Evolutionary conservation across 805 yeast species (phyloP), one percentile per base, ranked within the genome.

Genomic region (Ogataea pignaliae): DNA sequence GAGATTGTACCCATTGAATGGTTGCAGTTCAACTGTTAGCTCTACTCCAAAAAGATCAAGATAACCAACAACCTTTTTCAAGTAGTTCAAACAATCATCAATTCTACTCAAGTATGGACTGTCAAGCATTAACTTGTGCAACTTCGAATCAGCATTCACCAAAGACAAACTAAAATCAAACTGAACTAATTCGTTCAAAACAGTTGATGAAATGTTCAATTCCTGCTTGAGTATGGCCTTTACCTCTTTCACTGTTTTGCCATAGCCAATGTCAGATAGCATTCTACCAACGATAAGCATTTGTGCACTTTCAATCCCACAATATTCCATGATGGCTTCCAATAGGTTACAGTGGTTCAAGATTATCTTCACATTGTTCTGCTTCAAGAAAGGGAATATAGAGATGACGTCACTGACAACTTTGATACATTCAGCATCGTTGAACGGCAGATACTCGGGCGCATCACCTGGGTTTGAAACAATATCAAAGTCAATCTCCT

Each of bases 361-460:
- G 4, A 84, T 72, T 43, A 91, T 73, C 14, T 73, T 63, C 0
- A 84, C 73, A 28, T 78, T 78, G 1, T 78, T 68, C 28, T 68
- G 67, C 36, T 75, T 75, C 55, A 85, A 81, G 36, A 85, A 83
- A 1, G 93, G 95, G 50, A 87, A 79, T 2, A 73, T 61, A 0
- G 71, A 60, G 2, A 87, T 61, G 4, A 89, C 71, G 53, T 90
- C 96, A 56, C 85, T 90, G 31, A 88, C 72, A 1, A 88, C 86
- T 51, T 85, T 85, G 38, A 93, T 69, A 46, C 91, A 79, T 57
- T 93, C 99, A 0, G 97, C 97, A 60, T 93, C 98, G 51, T 84
- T 75, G 37, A 76, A 74, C 2, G 79, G 68, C 10, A 75, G 60
- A 41, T 51, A 52, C 15, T 61, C 66, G 4, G 46, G 18, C 3